Base-by-base conservation (phyloP, 2,329 filamentous ascomycete species). In the Trichoderma pleuroti region DNA sequence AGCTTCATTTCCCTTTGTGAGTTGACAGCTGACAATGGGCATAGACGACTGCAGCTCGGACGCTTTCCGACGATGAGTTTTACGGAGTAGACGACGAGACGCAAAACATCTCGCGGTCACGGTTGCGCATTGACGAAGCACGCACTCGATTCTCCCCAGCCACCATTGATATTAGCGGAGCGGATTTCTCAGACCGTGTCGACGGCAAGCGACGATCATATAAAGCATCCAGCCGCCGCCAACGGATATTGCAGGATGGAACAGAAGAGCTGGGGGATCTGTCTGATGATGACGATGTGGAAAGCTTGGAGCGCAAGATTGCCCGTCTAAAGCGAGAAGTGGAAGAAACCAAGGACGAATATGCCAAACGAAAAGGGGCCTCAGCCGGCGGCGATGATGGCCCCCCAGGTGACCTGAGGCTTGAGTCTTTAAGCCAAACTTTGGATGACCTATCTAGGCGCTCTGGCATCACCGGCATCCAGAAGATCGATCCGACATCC, bases 181-280 rank as follows among this genome's bases (percentile, higher is more conserved):
- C 92, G 28, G 93, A 98, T 80, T 96, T 98, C 80, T 97, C 94
- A 3, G 94, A 98, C 80, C 91, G 94, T 67, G 90, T 98, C 46
- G 90, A 90, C 71, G 89, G 89, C 60, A 95, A 95, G 80, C 88
- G 93, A 73, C 93, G 92, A 80, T 93, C 93, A 28, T 98, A 98
- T 83, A 90, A 90, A 74, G 90, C 90, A 42, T 91, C 91, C 8
- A 92, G 86, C 61, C 87, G 91, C 63, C 87, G 90, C 71, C 87
- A 90, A 73, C 86, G 88, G 66, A 86, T 90, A 70, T 81, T 89
- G 54, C 82, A 89, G 70, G 87, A 91, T 74, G 90, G 88, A 8
- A 89, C 87, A 2, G 86, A 90, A 75, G 89, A 92, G 76, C 83
- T 92, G 21, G 93, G 90, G 3, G 92, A 95, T 74, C 82, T 93